Evolutionary conservation across 2,329 filamentous ascomycete genomes (phyloP), one percentile per base, ranked within the genome.

Genomic region (Pezicula radicicola): DNA sequence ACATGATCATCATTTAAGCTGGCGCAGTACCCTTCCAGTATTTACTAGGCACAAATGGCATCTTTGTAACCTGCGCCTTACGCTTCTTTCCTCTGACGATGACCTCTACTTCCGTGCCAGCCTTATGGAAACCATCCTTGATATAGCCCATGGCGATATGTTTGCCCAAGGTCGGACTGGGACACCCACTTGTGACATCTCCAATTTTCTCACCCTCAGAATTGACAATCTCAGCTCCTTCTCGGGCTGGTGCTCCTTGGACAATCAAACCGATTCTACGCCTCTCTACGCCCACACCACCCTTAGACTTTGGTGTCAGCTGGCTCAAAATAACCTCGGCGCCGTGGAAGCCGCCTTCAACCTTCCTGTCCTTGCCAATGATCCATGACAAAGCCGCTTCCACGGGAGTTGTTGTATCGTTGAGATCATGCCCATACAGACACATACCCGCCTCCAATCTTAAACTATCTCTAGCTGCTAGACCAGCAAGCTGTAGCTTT

Each of bases 361-460:
- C 60, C 49, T 86, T 86, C 16, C 93, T 84, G 51, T 87, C 83
- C 66, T 91, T 91, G 58, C 88, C 86, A 54, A 99, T 85, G 65
- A 97, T 82, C 93, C 94, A 99, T 54, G 77, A 77, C 0, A 90
- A 72, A 2, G 75, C 78, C 2, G 80, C 86, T 66, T 84, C 81
- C 4, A 87, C 83, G 1, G 87, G 86, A 1, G 87, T 89, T 10
- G 81, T 87, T 0, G 75, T 75, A 52, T 96, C 93, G 68, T 95
- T 85, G 36, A 99, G 81, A 70, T 99, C 94, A 73, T 97, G 91
- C n/a, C 94, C 94, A 73, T 99, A 99, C n/a, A 99, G 80, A 71
- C 94, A 99, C 93, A 99, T 96, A 55, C 94, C 94, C 0, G 94
- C 94, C 75, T 99, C 94, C 28, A 99, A 84, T 44, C 94, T 86